Evolutionary conservation across 352 stramenopile species (phyloP).

Genomic region (Globisporangium viniferum): DNA sequence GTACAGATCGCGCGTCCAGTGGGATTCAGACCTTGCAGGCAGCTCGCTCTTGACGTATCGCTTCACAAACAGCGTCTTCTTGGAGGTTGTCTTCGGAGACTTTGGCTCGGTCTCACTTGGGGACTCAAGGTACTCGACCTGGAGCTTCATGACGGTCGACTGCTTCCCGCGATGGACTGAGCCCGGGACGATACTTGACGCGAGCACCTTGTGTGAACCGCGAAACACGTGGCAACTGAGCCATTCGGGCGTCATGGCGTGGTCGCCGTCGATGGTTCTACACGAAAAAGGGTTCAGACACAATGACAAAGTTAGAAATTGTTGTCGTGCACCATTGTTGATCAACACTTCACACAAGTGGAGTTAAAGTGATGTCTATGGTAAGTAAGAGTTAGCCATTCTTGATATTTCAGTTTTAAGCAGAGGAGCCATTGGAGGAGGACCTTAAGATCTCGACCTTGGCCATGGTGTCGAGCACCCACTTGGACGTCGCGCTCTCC

Average conservation of each 20-base stretch:
- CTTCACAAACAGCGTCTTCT: constrained; percentile 60
- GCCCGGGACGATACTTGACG: constrained; percentile 24
- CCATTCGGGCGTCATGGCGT: constrained; percentile 43
- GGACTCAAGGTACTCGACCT: constrained; percentile 23
- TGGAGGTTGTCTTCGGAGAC: not conserved
- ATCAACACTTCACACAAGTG: constrained; percentile 6
- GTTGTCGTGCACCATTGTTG: not conserved
- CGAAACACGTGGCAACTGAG: constrained; percentile 32
- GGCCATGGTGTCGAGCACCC: constrained; percentile 41
- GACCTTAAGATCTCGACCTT: constrained; percentile 59
- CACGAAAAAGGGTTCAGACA: not conserved
- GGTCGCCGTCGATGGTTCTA: constrained; percentile 42
- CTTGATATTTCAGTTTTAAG: constrained; percentile 8
- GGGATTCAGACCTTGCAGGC: constrained; percentile 27
- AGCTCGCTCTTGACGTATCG: constrained; percentile 57
- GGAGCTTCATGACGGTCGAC: constrained; percentile 41
- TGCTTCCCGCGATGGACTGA: constrained; percentile 56
- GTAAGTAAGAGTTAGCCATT: not conserved
- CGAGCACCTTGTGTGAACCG: constrained; percentile 9
- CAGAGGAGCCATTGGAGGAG: constrained; percentile 13
- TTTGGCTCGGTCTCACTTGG: not conserved
- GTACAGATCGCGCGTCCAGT: constrained; percentile 56
- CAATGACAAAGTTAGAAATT: constrained; percentile 13
- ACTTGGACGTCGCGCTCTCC: constrained; percentile 29
- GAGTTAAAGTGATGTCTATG: not conserved